Evolutionary conservation across 2,329 filamentous ascomycete species (phyloP), one percentile per base, ranked within the genome.

Genomic region (Teratosphaeria epicoccoides): DNA sequence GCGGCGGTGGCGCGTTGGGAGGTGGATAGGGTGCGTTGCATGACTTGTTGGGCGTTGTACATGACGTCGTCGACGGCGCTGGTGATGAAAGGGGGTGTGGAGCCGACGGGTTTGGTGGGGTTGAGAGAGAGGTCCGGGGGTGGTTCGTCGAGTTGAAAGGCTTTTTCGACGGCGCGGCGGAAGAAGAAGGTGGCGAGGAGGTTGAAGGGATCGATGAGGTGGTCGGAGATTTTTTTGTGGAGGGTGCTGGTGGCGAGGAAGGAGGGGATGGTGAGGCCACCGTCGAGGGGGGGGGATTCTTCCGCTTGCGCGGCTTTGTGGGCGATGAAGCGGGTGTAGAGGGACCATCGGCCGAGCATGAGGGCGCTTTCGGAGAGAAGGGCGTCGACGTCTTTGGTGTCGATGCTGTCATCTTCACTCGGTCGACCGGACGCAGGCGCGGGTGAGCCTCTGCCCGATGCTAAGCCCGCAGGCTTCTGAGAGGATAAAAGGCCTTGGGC

Each of bases 21-120:
- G 0, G 94, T 97, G 0, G 87, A 85, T 22, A 97, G 75, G 0
- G 88, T 87, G 58, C 91, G 84, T 57, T 94, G 85, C 6, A 97
- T 76, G 28, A 97, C 86, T 48, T 91, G 85, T 66, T 94, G 95
- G 66, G 95, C 87, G 61, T 98, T 96, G 70, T 97, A 98, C 91
- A 98, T 97, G 64, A 97, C 89, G 71, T 96, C 93, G 72, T 98
- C 93, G 7, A 98, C 90, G 0, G 91, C 90, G 1, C 90, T 89
- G 43, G 93, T 91, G 62, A 98, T 95, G 64, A 88, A 94, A 0
- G 93, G 93, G 2, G 88, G 80, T 60, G 89, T 88, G 52, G 83
- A 80, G 49, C 85, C 81, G 43, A 95, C 75, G 3, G 84, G 76
- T 63, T 78, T 86, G 62, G 78, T 83, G 43, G 84, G 76, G 63